A percentile compares a stretch with the other conserved stretches of the same genome.
phyloP scores from a whole-genome alignment of 768 basidiomycete genomes.

The Panaeolus papilionaceus region DNA sequence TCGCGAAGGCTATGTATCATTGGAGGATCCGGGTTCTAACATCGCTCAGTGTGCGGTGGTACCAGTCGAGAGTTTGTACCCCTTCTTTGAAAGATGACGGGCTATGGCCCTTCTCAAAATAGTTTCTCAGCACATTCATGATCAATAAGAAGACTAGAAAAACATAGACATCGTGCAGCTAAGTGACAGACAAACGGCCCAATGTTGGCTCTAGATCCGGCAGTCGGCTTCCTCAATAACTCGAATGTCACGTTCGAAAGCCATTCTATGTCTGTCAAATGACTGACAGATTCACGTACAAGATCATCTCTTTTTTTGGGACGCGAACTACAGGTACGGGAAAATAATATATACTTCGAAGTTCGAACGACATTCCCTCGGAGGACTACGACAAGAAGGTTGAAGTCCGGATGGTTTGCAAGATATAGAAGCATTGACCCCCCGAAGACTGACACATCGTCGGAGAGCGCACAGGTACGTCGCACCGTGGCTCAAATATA shows the following conservation, averaged over 20 bases:
- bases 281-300: neutral
- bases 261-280: slow-evolving; percentile 5
- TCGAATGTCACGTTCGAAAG: neutral
- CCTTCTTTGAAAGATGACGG: neutral
- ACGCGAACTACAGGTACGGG: no score
- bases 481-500: neutral
- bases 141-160: neutral
- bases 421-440: no score
- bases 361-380: no score
- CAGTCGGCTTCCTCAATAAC: neutral
- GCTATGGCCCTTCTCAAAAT: neutral
- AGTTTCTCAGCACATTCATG: neutral
- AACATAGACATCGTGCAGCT: neutral
- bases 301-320: neutral
- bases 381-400: no score
- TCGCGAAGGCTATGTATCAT: neutral
- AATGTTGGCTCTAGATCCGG: slow-evolving; percentile 9
- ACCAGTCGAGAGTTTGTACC: neutral
- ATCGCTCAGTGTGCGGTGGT: neutral
- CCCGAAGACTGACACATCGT: no score
- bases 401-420: no score
- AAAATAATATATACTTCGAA: no score
- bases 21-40: neutral
- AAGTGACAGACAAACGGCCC: neutral
- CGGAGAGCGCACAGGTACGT: neutral